Evolutionary conservation across 805 yeast genomes (phyloP).

Genomic region (Lipomyces sp.): DNA sequence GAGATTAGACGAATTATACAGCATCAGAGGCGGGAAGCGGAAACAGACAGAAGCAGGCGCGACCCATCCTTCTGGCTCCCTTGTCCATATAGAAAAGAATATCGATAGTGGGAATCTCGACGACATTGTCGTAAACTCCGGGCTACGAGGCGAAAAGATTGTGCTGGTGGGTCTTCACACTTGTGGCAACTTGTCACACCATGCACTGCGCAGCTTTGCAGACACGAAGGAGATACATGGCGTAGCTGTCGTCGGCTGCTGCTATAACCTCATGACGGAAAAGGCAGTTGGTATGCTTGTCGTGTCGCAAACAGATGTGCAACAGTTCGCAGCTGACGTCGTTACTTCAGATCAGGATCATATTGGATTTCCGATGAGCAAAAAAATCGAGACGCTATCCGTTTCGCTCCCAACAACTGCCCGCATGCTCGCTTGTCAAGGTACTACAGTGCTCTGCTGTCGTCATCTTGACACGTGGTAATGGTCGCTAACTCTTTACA

Average conservation of each 20-base stretch:
- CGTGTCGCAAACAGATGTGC: no score
- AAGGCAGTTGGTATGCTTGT: neutral
- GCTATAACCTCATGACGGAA: slow-evolving; percentile 31
- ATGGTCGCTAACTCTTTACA: neutral
- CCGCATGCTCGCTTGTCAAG: slow-evolving; percentile 32
- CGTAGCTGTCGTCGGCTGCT: slow-evolving; percentile 32
- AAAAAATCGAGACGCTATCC: slow-evolving; percentile 5
- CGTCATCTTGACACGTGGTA: no score
- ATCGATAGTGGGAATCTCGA: slow-evolving; percentile 18
- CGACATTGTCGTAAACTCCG: slow-evolving; percentile 12
- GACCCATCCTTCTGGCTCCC: slow-evolving; percentile 7
- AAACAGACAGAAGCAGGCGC: neutral
- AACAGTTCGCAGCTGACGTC: neutral
- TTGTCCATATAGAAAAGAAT: slow-evolving; percentile 17
- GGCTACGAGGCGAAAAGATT: slow-evolving; percentile 5
- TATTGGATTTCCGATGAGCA: slow-evolving; percentile 28
- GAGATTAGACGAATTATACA: slow-evolving; percentile 21
- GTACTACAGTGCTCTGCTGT: no score
- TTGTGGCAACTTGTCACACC: slow-evolving; percentile 30
- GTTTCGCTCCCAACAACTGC: slow-evolving; percentile 24
- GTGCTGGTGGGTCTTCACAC: slow-evolving; percentile 30
- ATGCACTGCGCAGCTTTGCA: slow-evolving; percentile 24
- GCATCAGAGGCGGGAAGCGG: slow-evolving; percentile 16
- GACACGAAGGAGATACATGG: slow-evolving; percentile 22
- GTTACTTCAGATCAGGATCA: slow-evolving; percentile 9